A percentile compares a stretch with the other conserved stretches of the same genome.
These are phyloP conservation scores for Exophiala alcalophila DNA, from an alignment of 2,329 filamentous ascomycete genomes.

Conservation along the genomic window DNA sequence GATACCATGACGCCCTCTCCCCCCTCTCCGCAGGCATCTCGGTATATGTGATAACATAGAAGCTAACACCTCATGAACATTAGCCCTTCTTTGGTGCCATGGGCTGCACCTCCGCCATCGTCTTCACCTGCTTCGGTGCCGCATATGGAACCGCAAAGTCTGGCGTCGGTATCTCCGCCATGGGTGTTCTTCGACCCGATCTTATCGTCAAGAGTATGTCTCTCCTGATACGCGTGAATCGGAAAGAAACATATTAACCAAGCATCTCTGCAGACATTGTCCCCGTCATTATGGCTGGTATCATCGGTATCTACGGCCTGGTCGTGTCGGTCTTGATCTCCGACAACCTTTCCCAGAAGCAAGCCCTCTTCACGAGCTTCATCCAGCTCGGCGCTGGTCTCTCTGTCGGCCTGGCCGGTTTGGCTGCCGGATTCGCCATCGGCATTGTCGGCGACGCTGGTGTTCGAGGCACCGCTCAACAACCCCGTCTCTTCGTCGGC, in stretches of 20 bases:
- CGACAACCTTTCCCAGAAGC: slow-evolving; percentile 68
- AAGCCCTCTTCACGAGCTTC: slow-evolving; percentile 76
- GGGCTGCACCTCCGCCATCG: slow-evolving; percentile 91
- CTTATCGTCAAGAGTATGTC: slow-evolving; percentile 97
- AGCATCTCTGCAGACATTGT: slow-evolving; percentile 21
- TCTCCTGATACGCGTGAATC: background rate
- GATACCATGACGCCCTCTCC: background rate
- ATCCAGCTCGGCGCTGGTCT: slow-evolving; percentile 83
- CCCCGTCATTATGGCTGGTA: slow-evolving; percentile 92
- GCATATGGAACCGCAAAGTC: slow-evolving; percentile 99
- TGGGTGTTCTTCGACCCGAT: slow-evolving; percentile 97
- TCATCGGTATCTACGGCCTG: slow-evolving; percentile 97
- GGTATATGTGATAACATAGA: too few species aligned
- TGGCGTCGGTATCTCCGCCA: slow-evolving; percentile 95
- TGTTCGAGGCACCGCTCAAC: slow-evolving; percentile 52
- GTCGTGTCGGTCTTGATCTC: slow-evolving; percentile 86
- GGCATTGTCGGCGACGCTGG: slow-evolving; percentile 69
- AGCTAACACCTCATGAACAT: too few species aligned
- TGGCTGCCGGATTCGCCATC: slow-evolving; percentile 80
- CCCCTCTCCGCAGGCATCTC: too few species aligned
- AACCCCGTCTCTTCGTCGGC: slow-evolving; percentile 65
- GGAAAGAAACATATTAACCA: slow-evolving; percentile 4
- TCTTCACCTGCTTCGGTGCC: slow-evolving; percentile 94
- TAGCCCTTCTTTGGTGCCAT: slow-evolving; percentile 94
- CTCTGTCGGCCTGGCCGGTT: slow-evolving; percentile 74